Conservation (phyloP, 2,329 filamentous ascomycete genomes). For the Septoria petroselini region DNA sequence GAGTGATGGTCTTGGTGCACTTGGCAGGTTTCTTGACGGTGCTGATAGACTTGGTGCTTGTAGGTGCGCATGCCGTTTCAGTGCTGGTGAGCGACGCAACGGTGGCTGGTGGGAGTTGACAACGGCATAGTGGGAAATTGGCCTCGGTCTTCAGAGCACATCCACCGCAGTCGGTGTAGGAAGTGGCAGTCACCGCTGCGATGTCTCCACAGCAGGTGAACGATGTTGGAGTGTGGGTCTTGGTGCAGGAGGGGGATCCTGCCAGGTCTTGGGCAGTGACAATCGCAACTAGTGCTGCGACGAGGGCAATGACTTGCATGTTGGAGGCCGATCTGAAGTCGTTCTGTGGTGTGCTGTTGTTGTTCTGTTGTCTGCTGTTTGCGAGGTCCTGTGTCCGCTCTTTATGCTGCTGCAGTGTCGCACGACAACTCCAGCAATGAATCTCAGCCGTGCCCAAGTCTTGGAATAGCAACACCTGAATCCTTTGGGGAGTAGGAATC, state of each 20-base stretch:
- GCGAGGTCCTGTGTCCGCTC: neutral
- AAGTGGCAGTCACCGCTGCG: constrained; percentile 14
- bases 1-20: constrained; percentile 8
- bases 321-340: neutral
- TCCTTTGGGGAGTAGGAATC: neutral
- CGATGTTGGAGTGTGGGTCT: constrained; percentile 19
- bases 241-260: constrained; percentile 5
- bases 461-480: constrained; percentile 5
- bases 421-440: neutral
- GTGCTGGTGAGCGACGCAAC: constrained; percentile 14
- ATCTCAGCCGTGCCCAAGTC: neutral
- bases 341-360: no score
- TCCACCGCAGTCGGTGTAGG: constrained; percentile 15
- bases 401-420: neutral
- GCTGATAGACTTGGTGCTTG: neutral
- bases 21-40: neutral
- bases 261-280: neutral
- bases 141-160: constrained; percentile 10
- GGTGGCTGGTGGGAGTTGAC: constrained; percentile 6
- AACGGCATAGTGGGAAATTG: constrained; percentile 17
- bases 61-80: constrained; percentile 12
- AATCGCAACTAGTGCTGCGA: neutral
- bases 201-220: constrained; percentile 20
- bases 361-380: no score
- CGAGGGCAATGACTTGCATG: constrained; percentile 1